Evolutionary conservation across 225 moss, liverwort and hornwort genomes (phyloP).

Genomic region (Straminergon stramineum): DNA sequence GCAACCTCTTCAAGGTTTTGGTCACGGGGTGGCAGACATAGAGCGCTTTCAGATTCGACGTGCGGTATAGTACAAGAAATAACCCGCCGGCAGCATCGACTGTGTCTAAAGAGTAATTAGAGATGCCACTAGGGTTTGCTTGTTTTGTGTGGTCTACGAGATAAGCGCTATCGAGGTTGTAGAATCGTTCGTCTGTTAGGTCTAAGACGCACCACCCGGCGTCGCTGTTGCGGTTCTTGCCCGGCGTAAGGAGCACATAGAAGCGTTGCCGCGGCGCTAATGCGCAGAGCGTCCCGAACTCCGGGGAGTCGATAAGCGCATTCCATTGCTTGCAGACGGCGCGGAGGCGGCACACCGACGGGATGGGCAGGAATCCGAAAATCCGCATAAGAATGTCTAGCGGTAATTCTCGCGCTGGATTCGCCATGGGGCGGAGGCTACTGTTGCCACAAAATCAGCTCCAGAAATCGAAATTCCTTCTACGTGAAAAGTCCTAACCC

Average conservation of each 20-base stretch:
- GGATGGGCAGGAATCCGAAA: slow-evolving; percentile 2
- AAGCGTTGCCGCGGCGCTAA: slow-evolving; percentile 4
- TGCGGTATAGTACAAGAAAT: background rate
- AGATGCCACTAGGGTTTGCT: background rate
- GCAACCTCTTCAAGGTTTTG: slow-evolving; percentile 3
- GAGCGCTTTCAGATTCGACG: background rate
- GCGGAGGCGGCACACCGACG: slow-evolving; percentile 12
- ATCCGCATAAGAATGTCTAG: slow-evolving; percentile 10
- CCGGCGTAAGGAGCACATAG: slow-evolving; percentile 5
- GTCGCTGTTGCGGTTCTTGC: background rate
- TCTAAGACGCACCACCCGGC: slow-evolving; percentile 14
- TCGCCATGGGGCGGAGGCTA: background rate
- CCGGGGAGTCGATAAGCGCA: background rate
- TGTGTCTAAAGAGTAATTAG: background rate
- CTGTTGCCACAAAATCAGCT: background rate
- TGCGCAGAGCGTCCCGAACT: slow-evolving; percentile 8
- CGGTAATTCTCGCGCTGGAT: background rate
- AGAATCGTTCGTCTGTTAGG: slow-evolving; percentile 1
- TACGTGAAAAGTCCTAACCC: background rate
- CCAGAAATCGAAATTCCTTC: background rate
- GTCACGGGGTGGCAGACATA: slow-evolving; percentile 22
- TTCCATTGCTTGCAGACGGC: slow-evolving; percentile 18
- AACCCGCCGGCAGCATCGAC: slow-evolving; percentile 10
- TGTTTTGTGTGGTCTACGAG: background rate
- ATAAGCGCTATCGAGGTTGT: slow-evolving; percentile 6